These are phyloP conservation scores for Hymenoscyphus fraxineus DNA, from an alignment of 2,329 filamentous ascomycete genomes.

Conservation along the genomic window DNA sequence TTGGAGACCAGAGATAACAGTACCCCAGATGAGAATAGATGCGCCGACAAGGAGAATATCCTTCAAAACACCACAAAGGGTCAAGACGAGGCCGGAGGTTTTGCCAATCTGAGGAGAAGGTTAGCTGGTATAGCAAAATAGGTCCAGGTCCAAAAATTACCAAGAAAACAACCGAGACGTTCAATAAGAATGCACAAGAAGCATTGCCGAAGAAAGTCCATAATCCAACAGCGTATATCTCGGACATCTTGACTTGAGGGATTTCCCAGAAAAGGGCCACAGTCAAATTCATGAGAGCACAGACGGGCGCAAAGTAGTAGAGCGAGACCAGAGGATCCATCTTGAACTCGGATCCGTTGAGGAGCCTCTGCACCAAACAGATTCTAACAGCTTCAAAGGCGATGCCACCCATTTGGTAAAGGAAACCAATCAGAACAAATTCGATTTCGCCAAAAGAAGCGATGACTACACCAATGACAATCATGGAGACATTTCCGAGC, in stretches of 20 bases:
- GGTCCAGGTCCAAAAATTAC: constrained; percentile 47
- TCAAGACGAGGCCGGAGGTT: constrained; percentile 81
- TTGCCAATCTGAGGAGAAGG: constrained; percentile 67
- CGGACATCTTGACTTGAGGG: constrained; percentile 62
- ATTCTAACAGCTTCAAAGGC: constrained; percentile 78
- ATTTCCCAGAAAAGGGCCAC: constrained; percentile 73
- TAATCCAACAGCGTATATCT: constrained; percentile 70
- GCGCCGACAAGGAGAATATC: constrained; percentile 78
- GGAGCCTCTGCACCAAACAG: constrained; percentile 78
- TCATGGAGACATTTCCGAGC: constrained; percentile 88
- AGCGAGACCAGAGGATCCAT: constrained; percentile 87
- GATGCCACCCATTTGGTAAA: constrained; percentile 76
- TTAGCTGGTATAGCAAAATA: constrained; percentile 7
- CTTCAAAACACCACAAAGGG: constrained; percentile 83
- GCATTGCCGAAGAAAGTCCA: constrained; percentile 73
- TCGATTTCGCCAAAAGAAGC: constrained; percentile 94
- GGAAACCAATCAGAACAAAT: constrained; percentile 76
- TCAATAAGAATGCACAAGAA: constrained; percentile 73
- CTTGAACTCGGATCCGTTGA: constrained; percentile 82
- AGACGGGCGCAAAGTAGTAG: constrained; percentile 86
- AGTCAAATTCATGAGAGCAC: constrained; percentile 74
- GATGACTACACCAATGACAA: constrained; percentile 91
- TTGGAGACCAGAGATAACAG: constrained; percentile 69
- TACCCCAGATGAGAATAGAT: constrained; percentile 78
- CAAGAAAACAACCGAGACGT: constrained; percentile 81